These are phyloP conservation scores for Zygoascus meyerae DNA, from an alignment of 1,139 yeast species.

Conservation along the genomic window DNA sequence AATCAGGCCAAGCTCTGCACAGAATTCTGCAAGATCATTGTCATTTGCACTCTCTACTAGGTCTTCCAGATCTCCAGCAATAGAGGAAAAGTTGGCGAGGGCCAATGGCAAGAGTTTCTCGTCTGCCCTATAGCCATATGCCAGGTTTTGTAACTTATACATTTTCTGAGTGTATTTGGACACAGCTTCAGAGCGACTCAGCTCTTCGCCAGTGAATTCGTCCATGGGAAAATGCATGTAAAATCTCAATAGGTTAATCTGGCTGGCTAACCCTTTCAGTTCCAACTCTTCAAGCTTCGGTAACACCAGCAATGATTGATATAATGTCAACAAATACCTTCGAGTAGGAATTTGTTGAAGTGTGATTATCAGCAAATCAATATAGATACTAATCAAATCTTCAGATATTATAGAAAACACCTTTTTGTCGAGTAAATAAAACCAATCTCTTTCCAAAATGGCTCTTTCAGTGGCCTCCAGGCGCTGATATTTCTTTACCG, in stretches of 20 bases:
- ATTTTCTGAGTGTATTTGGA: conserved; percentile 17
- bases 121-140: conserved; percentile 21
- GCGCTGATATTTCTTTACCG: conserved; percentile 21
- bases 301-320: conserved; percentile 30
- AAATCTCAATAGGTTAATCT: conserved; percentile 25
- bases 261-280: background rate
- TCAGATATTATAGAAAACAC: background rate
- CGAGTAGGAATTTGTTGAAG: conserved; percentile 43
- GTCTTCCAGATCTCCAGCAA: conserved; percentile 27
- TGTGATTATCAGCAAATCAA: conserved; percentile 31
- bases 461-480: conserved; percentile 12
- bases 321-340: conserved; percentile 33
- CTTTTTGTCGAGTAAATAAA: background rate
- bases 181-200: conserved; percentile 22
- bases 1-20: conserved; percentile 10
- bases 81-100: conserved; percentile 29
- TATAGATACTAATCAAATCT: conserved; percentile 11
- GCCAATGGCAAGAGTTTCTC: conserved; percentile 28
- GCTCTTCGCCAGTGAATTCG: conserved; percentile 38
- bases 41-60: conserved; percentile 22
- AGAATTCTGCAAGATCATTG: conserved; percentile 22
- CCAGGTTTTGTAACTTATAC: conserved; percentile 23
- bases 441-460: conserved; percentile 7
- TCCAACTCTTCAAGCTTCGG: conserved; percentile 1
- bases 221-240: conserved; percentile 39